Evolutionary conservation across 2,329 filamentous ascomycete genomes (phyloP), one percentile per base, ranked within the genome.

Genomic region (Aspergillus texensis): DNA sequence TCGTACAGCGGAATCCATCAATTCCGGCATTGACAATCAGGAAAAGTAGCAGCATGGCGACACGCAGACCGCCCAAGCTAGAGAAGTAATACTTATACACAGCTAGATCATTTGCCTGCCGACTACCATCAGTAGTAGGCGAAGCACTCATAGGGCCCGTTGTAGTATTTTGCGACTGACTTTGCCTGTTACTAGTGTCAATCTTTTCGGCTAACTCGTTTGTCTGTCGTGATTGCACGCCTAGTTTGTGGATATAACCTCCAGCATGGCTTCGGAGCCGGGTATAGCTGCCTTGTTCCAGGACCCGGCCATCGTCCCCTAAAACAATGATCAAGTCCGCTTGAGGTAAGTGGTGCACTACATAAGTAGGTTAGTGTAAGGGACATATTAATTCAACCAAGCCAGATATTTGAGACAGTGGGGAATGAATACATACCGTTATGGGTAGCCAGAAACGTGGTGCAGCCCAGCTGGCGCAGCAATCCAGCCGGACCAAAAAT

Each of bases 381-480:
- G 14, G 4, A 6, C 6, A 50, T 19, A 19, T 30, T 19, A 19
- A 4, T 0, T 4, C 4, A 28, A 19, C 10, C 19, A 32, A 19
- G 14, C 48, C 19, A 14, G 2, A 21, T 4, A 9, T n/a, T 54
- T 12, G 3, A 36, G 28, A 9, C 5, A 45, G 19, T n/a, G n/a
- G 9, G 8, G 5, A 50, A 50, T 30, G 5, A 19, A 50, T 28
- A 10, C n/a, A 24, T 36, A 54, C 28, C 30, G 26, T 74, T 74
- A 52, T 82, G 80, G 0, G 82, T 82, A 0, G 79, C 77, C 4
- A 86, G 68, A 1, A 86, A 65, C 0, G 83, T 78, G 0, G 81
- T 83, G 9, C 74, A 73, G 0, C 74, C 72, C 21, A 72, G 68
- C 16, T 68, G 71, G 14, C 77, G 76, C 1, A 85, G 68, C 1